A percentile compares a stretch with the other conserved stretches of the same genome.
Conservation (phyloP, 345 rosid species). For the Melastoma malabathricum region DNA sequence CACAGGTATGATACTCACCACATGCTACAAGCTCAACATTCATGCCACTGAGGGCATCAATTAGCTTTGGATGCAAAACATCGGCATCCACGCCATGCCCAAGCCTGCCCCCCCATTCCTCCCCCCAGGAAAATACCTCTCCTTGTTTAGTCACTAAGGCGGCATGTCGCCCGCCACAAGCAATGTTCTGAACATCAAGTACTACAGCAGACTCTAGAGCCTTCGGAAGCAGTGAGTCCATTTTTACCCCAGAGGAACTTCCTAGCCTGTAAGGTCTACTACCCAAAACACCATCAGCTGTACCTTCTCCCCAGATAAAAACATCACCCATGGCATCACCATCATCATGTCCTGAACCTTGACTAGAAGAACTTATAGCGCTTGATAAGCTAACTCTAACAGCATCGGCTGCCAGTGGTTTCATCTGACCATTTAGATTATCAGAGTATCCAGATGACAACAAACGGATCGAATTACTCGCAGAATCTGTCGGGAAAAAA, state of each 20-base stretch:
- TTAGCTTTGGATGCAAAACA: slow-evolving; percentile 57
- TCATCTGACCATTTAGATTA: slow-evolving; percentile 77
- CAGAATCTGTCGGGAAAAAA: slow-evolving; percentile 71
- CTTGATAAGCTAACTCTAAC: slow-evolving; percentile 78
- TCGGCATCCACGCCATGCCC: slow-evolving; percentile 79
- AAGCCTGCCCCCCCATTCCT: slow-evolving; percentile 72
- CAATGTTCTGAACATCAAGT: slow-evolving; percentile 67
- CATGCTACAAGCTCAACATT: slow-evolving; percentile 65
- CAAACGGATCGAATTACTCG: slow-evolving; percentile 75
- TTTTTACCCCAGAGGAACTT: slow-evolving; percentile 28
- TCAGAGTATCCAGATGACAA: slow-evolving; percentile 96
- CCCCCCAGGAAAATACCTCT: slow-evolving; percentile 72
- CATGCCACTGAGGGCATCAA: slow-evolving; percentile 45
- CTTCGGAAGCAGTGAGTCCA: slow-evolving; percentile 61
- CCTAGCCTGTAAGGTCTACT: slow-evolving; percentile 44
- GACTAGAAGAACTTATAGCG: slow-evolving; percentile 76
- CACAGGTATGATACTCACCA: slow-evolving; percentile 68
- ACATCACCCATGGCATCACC: slow-evolving; percentile 73
- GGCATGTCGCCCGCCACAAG: slow-evolving; percentile 60
- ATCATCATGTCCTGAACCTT: slow-evolving; percentile 76
- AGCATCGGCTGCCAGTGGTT: slow-evolving; percentile 57
- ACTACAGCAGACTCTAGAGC: slow-evolving; percentile 49
- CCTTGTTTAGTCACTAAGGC: slow-evolving; percentile 69
- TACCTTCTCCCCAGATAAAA: slow-evolving; percentile 70
- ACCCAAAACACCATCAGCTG: slow-evolving; percentile 55